Evolutionary conservation across 345 rosid species (phyloP), one percentile per base, ranked within the genome.

Genomic region (Durio zibethinus): DNA sequence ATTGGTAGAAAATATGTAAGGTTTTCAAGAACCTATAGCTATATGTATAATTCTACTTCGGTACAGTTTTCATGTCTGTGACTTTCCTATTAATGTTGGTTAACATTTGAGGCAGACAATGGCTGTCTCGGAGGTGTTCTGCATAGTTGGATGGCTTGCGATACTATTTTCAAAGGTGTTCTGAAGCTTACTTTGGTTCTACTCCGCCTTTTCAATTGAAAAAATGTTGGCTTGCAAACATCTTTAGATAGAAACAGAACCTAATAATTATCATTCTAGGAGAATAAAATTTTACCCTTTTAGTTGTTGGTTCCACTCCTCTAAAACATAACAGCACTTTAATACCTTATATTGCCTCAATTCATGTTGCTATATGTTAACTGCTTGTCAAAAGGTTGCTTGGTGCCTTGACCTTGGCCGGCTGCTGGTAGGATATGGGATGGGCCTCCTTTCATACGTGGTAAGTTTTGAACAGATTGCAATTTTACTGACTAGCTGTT

Each of bases 371-470:
- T 73, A 72, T 42, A 23, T 27, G 12, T 54, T 12, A 35, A 36
- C 7, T 62, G 40, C 68, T 47, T 60, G 59, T 10, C 75, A 73
- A 47, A 79, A 94, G 94, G 88, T 61, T 76, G 80, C 86, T 57
- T 87, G 86, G 91, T 82, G 79, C 86, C 91, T 92, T 12, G 87
- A 94, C 71, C 16, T 89, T 15, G 98, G 97, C 78, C 84, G 97
- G 79, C 66, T 93, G n/a, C 76, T 85, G 72, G 85, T 89, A 27
- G 97, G 98, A 77, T 82, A 81, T 66, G 92, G 93, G 16, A 80
- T 92, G 75, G 98, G 97, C 56, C 76, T 93, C 2, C 86, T 89
- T 76, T 80, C 95, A 42, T 94, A 89, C 75, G 94, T 89, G 94
- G 97, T 91, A 93, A 87, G 31, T 79, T 29, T 48, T 62, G 31